Evolutionary conservation across 2,329 filamentous ascomycete genomes (phyloP).

Genomic region (Pyrenophora teres): DNA sequence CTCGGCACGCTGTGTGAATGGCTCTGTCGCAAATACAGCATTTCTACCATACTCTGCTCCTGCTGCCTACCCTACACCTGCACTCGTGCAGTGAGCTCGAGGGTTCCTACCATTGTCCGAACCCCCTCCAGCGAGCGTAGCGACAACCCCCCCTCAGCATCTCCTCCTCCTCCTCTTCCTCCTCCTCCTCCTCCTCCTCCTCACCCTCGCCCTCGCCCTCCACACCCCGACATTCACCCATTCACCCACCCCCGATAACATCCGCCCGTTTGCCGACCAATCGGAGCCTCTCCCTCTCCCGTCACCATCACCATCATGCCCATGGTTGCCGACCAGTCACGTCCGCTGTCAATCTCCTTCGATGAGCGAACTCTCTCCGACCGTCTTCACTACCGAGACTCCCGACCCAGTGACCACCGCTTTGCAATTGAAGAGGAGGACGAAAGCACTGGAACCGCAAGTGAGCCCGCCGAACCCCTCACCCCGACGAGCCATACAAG

Average conservation of each 20-base stretch:
- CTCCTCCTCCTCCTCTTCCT: too few relatives aligned
- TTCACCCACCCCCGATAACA: constrained; percentile 4
- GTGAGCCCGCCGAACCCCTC: constrained; percentile 46
- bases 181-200: constrained; percentile 13
- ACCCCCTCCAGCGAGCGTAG: constrained; percentile 44
- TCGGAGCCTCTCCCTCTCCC: constrained; percentile 13
- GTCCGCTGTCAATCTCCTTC: constrained; percentile 26
- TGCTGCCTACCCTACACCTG: constrained; percentile 26
- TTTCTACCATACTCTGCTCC: constrained; percentile 21
- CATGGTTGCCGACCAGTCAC: constrained; percentile 19
- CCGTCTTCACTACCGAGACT: constrained; percentile 33
- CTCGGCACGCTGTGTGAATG: constrained; percentile 36
- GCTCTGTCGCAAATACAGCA: constrained; percentile 34
- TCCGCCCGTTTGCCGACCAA: constrained; percentile 7
- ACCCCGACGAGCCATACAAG: constrained; percentile 47
- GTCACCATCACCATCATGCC: constrained; percentile 28
- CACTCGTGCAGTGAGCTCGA: constrained; percentile 28
- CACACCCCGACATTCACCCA: constrained; percentile 4
- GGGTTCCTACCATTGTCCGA: constrained; percentile 40
- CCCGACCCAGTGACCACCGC: constrained; percentile 33
- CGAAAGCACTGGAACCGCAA: constrained; percentile 46
- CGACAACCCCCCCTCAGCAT: constrained; percentile 10
- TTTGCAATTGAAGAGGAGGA: constrained; percentile 46
- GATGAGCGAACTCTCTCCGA: constrained; percentile 28
- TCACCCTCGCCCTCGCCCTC: too few relatives aligned